Base-by-base conservation (phyloP, 352 stramenopile species). In the Pseudoperonospora humuli region DNA sequence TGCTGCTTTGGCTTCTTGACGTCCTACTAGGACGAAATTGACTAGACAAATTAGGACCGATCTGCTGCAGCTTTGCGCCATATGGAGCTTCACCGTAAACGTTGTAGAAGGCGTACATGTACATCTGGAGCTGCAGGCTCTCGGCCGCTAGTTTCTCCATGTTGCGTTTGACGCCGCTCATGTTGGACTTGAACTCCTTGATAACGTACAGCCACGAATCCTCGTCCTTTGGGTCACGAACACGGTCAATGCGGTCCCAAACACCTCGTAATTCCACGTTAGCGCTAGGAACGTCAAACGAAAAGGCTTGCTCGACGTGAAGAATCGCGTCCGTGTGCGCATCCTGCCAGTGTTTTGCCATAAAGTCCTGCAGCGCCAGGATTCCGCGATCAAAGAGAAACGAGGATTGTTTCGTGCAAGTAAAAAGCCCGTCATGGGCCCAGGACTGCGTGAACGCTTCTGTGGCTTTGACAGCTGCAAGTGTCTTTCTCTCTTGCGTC, bases 141-240 rank as follows among this genome's bases (percentile, higher is more conserved):
- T 84, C 59, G 14, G 58, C 45, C 8, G 77, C 74, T 1, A 82
- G 45, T 32, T 63, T 70, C 18, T 55, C 49, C 47, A 86, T 61
- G 13, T 88, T 71, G 4, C 80, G 71, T 2, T 45, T 33, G 11
- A 60, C 50, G 5, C 64, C 64, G 33, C 69, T 65, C 42, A 87
- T 67, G 36, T 89, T 90, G 8, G 80, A 83, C 52, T 93, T 93
- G 61, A 89, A 93, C 56, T 93, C 80, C 39, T 84, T 70, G 15
- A 93, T 83, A 7, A 88, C 49, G 1, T 71, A 49, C 9, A 46
- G 49, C 8, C 40, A 54, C 23, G 33, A 39, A 2, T 19, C 38
- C 21, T 50, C 18, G 17, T 14, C 34, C 26, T 21, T 34, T 19
- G 11, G 2, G 31, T 29, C 43, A 0, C 35, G 55, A 32, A 51